phyloP scores from a whole-genome alignment of 192 early-diverging fungal genomes.

The Mortierella hygrophila region DNA sequence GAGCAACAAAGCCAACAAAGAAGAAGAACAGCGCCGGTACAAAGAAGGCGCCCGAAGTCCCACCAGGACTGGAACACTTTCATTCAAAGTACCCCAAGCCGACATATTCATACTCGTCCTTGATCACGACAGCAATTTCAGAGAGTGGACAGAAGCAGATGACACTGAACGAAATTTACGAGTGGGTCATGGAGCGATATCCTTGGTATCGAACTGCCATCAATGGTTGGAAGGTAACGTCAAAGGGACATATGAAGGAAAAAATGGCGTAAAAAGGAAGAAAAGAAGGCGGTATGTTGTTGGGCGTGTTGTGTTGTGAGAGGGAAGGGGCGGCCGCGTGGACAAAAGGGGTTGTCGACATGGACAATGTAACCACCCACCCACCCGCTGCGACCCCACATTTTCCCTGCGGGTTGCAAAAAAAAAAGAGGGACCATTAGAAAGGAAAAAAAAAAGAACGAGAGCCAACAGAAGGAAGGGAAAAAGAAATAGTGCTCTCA shows the following conservation, averaged over 20 bases:
- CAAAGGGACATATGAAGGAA: neutral
- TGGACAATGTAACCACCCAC: neutral
- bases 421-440: neutral
- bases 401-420: neutral
- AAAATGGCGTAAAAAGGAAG: conserved; percentile 4
- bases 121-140: conserved; percentile 87
- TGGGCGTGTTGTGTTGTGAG: neutral
- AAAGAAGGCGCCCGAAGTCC: conserved; percentile 33
- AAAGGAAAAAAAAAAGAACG: neutral
- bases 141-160: conserved; percentile 73
- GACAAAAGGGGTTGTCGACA: conserved; percentile 9
- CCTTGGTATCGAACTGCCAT: conserved; percentile 85
- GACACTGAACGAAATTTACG: conserved; percentile 93
- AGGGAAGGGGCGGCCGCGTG: conserved; percentile 3
- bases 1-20: conserved; percentile 24
- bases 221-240: conserved; percentile 71
- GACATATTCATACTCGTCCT: conserved; percentile 82
- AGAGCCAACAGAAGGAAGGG: conserved; percentile 3
- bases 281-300: conserved; percentile 6
- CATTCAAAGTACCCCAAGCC: conserved; percentile 70
- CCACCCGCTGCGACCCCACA: neutral
- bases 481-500: conserved; percentile 5
- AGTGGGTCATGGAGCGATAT: conserved; percentile 82
- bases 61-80: conserved; percentile 40
- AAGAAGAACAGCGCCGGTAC: conserved; percentile 16